Percentiles rank a stretch among this genome's conserved stretches.
Evolutionary conservation across 2,329 filamentous ascomycete genomes (phyloP).

Genomic region (Penicillium sp.): DNA sequence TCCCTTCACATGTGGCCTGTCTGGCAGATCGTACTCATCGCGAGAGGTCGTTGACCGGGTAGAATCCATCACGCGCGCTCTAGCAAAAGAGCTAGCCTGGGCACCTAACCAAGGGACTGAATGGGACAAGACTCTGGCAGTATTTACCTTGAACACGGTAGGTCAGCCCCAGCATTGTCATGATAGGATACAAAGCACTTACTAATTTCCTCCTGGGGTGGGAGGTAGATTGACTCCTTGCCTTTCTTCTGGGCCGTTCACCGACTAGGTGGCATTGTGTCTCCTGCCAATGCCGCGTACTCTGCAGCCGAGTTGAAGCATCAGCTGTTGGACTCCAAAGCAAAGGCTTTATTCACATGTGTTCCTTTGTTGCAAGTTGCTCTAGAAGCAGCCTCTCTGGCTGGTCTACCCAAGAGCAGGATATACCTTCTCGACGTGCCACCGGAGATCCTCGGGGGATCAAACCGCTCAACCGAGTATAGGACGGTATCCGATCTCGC

Average conservation of each 20-base stretch:
- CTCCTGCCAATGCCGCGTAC: conserved; percentile 73
- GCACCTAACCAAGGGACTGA: conserved; percentile 66
- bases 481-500: conserved; percentile 67
- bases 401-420: conserved; percentile 60
- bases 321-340: conserved; percentile 66
- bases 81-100: conserved; percentile 70
- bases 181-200: not conserved
- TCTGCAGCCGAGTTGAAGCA: conserved; percentile 67
- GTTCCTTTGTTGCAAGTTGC: conserved; percentile 63
- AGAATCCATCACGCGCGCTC: conserved; percentile 63
- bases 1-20: conserved; percentile 74
- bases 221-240: conserved; percentile 66
- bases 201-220: not conserved
- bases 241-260: conserved; percentile 72
- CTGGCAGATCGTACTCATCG: conserved; percentile 64
- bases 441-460: conserved; percentile 50
- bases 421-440: conserved; percentile 70
- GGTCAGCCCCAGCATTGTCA: conserved; percentile 21
- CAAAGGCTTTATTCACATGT: conserved; percentile 71
- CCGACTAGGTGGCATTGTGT: conserved; percentile 68
- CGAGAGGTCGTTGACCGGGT: conserved; percentile 64
- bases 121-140: conserved; percentile 75
- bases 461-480: conserved; percentile 47
- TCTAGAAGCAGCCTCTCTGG: conserved; percentile 61
- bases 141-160: conserved; percentile 80